Percentiles rank a stretch among this genome's conserved stretches.
phyloP scores from a whole-genome alignment of 2,329 filamentous ascomycete species.

The Pezizomycotina sp. region DNA sequence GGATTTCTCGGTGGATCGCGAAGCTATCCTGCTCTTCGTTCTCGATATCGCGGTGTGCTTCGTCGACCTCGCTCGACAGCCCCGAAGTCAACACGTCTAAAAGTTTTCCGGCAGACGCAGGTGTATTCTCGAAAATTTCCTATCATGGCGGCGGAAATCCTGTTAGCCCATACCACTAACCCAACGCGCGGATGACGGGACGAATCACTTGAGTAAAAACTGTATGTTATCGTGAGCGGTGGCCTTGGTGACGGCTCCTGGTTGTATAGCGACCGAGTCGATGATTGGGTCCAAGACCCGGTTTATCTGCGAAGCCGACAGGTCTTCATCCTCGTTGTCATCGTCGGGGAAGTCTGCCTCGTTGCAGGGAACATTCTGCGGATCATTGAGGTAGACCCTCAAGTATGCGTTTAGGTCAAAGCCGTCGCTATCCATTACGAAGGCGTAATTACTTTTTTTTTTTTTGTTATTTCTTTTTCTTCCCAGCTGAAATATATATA shows the following conservation, averaged over 20 bases:
- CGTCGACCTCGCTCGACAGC: slow-evolving; percentile 68
- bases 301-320: slow-evolving; percentile 66
- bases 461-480: background rate
- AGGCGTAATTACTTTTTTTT: background rate
- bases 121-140: slow-evolving; percentile 63
- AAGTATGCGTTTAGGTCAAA: slow-evolving; percentile 96
- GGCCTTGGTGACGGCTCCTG: slow-evolving; percentile 67
- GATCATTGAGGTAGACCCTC: slow-evolving; percentile 93
- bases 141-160: no score
- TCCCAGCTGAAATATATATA: no score
- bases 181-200: no score
- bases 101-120: slow-evolving; percentile 74
- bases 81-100: slow-evolving; percentile 81
- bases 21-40: slow-evolving; percentile 79
- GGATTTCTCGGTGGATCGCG: slow-evolving; percentile 70
- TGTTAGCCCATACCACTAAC: no score
- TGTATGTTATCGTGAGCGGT: slow-evolving; percentile 81
- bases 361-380: slow-evolving; percentile 61
- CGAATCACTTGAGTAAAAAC: slow-evolving; percentile 77
- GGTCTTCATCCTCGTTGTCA: slow-evolving; percentile 75
- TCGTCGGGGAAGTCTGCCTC: slow-evolving; percentile 70
- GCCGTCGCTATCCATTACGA: slow-evolving; percentile 29
- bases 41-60: slow-evolving; percentile 71
- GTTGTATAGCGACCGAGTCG: slow-evolving; percentile 78
- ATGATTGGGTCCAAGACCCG: slow-evolving; percentile 78